Conservation (phyloP, 2,329 filamentous ascomycete genomes). For the Stagonosporopsis cucurbitacearum region DNA sequence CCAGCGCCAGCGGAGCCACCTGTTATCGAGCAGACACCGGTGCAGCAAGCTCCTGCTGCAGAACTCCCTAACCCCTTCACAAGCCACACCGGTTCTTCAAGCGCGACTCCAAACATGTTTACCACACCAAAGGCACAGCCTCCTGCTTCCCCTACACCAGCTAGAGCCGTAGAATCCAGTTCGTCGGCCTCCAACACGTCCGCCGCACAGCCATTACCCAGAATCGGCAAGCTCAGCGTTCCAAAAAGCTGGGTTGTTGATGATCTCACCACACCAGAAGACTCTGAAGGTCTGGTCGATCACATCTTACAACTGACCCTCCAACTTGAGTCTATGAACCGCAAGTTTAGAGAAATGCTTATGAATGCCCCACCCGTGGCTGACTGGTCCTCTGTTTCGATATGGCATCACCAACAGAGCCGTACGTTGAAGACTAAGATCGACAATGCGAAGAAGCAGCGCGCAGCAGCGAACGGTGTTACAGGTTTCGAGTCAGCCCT, state of each 20-base stretch:
- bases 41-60: conserved; percentile 16
- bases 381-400: conserved; percentile 41
- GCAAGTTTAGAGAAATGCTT: conserved; percentile 36
- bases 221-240: conserved; percentile 34
- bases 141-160: conserved; percentile 19
- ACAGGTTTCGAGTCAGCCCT: conserved; percentile 42
- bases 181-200: conserved; percentile 4
- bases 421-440: conserved; percentile 40
- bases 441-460: conserved; percentile 37
- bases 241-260: conserved; percentile 35
- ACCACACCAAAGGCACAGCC: conserved; percentile 22
- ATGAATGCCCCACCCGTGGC: conserved; percentile 29
- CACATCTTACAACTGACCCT: conserved; percentile 27
- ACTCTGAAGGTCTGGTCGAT: conserved; percentile 21
- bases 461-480: conserved; percentile 36
- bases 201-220: conserved; percentile 25
- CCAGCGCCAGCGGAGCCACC: conserved; percentile 19
- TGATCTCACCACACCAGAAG: conserved; percentile 13
- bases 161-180: conserved; percentile 18
- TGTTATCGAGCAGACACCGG: conserved; percentile 16
- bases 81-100: conserved; percentile 21
- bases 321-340: conserved; percentile 38
- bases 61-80: conserved; percentile 26
- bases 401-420: conserved; percentile 40
- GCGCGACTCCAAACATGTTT: conserved; percentile 24